Base-by-base conservation (phyloP, 768 basidiomycete genomes). In the Pulveroboletus sp. region DNA sequence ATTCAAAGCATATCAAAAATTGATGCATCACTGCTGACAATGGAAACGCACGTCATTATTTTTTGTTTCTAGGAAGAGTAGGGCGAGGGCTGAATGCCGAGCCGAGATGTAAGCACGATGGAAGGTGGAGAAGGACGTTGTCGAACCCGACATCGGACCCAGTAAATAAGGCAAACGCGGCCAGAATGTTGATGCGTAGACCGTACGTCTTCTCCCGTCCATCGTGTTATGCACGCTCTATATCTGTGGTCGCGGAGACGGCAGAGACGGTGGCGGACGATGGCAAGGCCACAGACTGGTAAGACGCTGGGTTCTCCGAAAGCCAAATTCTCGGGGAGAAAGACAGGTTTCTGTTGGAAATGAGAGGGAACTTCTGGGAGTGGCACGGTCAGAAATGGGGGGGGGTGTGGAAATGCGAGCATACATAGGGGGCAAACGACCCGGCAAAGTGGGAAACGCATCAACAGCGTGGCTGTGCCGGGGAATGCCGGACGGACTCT, bases 21-120 rank as follows among this genome's bases (percentile, higher is more conserved):
- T 28, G 39, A 46, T 38, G 26, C 6, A n/a, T 7, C 33, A 46
- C 32, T 14, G 61, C 78, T 59, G 46, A 86, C 86, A 84, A 62
- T 88, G 86, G 63, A 89, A 89, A 46, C 88, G 81, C 50, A 89
- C 80, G 54, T 80, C 84, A 65, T 89, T 83, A 58, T 85, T 86
- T 53, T 79, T 77, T 9, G 82, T 90, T 68, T 90, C 87, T n/a
- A 82, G 54, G n/a, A 87, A 75, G 9, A 90, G 74, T 30, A 89
- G 65, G 1, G 73, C 26, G 28, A 89, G 67, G 3, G 88, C 89
- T 87, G 21, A 49, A 40, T 17, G 42, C 46, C 46, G 10, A 26
- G 10, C 14, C 6, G 36, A 35, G 38, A 36, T 15, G 33, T 51
- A 17, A 48, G 24, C 21, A 44, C 18, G 9, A 21, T 24, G 7